Evolutionary conservation across 2,329 filamentous ascomycete genomes (phyloP), one percentile per base, ranked within the genome.

Genomic region (Pseudocercospora fuligena): DNA sequence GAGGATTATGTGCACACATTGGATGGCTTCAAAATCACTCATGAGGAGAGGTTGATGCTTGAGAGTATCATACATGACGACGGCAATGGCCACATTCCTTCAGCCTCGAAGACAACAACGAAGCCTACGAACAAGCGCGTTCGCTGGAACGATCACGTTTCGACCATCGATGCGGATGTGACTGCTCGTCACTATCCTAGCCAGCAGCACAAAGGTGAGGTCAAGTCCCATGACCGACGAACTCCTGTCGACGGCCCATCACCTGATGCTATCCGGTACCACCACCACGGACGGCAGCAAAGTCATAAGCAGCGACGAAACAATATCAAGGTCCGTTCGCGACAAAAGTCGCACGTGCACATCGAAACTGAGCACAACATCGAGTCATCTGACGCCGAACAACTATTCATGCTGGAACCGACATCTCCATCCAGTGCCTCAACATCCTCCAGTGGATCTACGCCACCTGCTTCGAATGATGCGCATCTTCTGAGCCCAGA

Each of bases 1-100:
- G 51, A 56, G 27, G 51, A 56, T 16, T 56, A 56, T n/a, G 51
- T 56, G 23, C 51, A 56, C 16, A 56, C 51, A n/a, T 23, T 56
- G 25, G 51, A 56, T 33, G 51, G 51, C 27, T 56, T 56, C 51
- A 56, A 27, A 12, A 56, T 56, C 27, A 56, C 51, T 29, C 51
- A 56, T 56, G 51, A 56, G 27, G 51, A 56, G 25, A 27, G 51
- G 33, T 5, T 56, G 16, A 56, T 56, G 51, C 51, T 56, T 7
- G 51, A 56, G 25, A 56, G 25, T 27, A 31, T 31, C 8, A 56
- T 56, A 1, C 51, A 27, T 16, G 51, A 51, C 47, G 21, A 51
- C 47, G 19, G 21, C 19, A 51, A 19, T 27, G 6, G 25, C 21
- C 21, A 27, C 12, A 51, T 51, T 27, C 9, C 25, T 23, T 6